Percentiles rank a stretch among this genome's conserved stretches.
phyloP scores from a whole-genome alignment of 257 asterid genomes.

The Lantana camara region DNA sequence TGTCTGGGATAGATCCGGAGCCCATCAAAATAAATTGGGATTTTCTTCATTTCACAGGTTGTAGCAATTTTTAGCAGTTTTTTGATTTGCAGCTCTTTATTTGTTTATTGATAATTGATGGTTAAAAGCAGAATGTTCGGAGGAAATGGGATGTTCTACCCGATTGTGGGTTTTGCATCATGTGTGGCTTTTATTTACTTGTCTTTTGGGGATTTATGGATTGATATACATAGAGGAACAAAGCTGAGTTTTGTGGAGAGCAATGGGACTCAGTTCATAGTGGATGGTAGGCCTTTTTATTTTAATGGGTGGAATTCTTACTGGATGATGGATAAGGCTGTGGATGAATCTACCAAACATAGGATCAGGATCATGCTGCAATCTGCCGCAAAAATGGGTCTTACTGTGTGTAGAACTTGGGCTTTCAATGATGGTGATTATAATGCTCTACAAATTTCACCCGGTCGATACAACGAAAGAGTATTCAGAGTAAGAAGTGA shows the following conservation, averaged over 20 bases:
- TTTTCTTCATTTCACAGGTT: slow-evolving; percentile 31
- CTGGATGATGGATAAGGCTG: slow-evolving; percentile 99
- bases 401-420: slow-evolving; percentile 98
- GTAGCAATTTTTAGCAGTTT: slow-evolving; percentile 22
- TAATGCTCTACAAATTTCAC: slow-evolving; percentile 89
- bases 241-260: slow-evolving; percentile 83
- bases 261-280: slow-evolving; percentile 88
- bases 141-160: slow-evolving; percentile 84
- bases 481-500: slow-evolving; percentile 76
- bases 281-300: slow-evolving; percentile 86
- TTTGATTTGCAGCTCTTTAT: slow-evolving; percentile 23
- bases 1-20: slow-evolving; percentile 40
- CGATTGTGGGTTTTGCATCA: slow-evolving; percentile 83
- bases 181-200: slow-evolving; percentile 74
- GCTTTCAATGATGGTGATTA: slow-evolving; percentile 96
- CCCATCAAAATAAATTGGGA: neutral
- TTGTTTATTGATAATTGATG: slow-evolving; percentile 26
- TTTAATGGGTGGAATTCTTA: slow-evolving; percentile 98
- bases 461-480: slow-evolving; percentile 81
- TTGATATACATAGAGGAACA: slow-evolving; percentile 39
- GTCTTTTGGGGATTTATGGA: slow-evolving; percentile 89
- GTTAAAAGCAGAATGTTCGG: slow-evolving; percentile 51
- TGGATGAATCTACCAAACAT: slow-evolving; percentile 58
- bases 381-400: slow-evolving; percentile 93
- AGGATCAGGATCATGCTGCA: slow-evolving; percentile 74